Evolutionary conservation across 495 filamentous ascomycete genomes (phyloP).

Genomic region (Sphaerosporella brunnea): DNA sequence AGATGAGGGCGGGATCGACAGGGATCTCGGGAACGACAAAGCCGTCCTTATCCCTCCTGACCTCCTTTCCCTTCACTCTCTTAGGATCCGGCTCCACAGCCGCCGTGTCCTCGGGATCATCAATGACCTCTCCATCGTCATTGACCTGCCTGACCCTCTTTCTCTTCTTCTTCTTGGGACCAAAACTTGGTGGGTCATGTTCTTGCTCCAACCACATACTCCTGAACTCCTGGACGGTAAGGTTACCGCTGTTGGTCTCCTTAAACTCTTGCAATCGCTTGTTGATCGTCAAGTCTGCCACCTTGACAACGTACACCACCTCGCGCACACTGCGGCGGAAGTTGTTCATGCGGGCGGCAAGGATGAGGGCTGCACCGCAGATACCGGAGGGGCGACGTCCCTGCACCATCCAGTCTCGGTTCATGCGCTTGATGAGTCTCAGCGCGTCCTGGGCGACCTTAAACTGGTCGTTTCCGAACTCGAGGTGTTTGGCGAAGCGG

Average conservation of each 20-base stretch:
- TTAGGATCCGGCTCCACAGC: not conserved
- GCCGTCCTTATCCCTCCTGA: conserved; percentile 35
- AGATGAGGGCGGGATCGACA: conserved; percentile 26
- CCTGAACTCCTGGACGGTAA: conserved; percentile 78
- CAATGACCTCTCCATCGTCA: conserved; percentile 27
- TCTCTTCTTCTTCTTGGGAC: conserved; percentile 36
- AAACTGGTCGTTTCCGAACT: conserved; percentile 61
- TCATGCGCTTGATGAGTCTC: conserved; percentile 77
- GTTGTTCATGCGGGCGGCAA: conserved; percentile 94
- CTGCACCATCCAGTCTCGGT: conserved; percentile 83
- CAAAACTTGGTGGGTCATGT: conserved; percentile 70
- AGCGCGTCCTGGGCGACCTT: conserved; percentile 73
- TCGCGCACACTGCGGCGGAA: conserved; percentile 80
- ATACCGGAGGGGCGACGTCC: conserved; percentile 86
- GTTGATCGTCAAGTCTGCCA: conserved; percentile 74
- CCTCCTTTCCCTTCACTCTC: conserved; percentile 9
- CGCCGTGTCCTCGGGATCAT: conserved; percentile 23
- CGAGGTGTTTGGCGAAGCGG: conserved; percentile 72
- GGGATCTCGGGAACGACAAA: conserved; percentile 36
- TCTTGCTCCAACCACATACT: conserved; percentile 43
- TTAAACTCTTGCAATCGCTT: conserved; percentile 82
- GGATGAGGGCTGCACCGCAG: conserved; percentile 81
- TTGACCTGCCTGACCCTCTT: conserved; percentile 31
- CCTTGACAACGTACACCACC: conserved; percentile 89
- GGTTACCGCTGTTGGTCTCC: conserved; percentile 52